These are phyloP conservation scores for Ensete glaucum DNA, from an alignment of 176 grass and related monocot genomes.

Conservation along the genomic window DNA sequence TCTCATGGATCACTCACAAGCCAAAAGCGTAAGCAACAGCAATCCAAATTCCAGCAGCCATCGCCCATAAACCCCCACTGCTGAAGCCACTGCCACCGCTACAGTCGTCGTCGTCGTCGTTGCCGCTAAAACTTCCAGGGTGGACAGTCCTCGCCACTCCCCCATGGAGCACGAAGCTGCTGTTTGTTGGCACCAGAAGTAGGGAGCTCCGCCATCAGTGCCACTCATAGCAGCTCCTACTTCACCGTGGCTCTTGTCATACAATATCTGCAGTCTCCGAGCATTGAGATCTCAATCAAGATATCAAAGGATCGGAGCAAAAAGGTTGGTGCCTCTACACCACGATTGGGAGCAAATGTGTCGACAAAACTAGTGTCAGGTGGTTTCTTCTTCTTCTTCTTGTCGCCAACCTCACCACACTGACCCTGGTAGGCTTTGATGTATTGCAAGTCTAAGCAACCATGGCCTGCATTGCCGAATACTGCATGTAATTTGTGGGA, in stretches of 20 bases:
- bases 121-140: conserved; percentile 81
- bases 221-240: conserved; percentile 60
- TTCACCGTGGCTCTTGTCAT: conserved; percentile 72
- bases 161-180: conserved; percentile 61
- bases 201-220: conserved; percentile 40
- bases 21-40: conserved; percentile 4
- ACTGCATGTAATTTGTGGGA: conserved; percentile 55
- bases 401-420: conserved; percentile 41
- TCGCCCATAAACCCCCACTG: neutral
- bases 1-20: conserved; percentile 23
- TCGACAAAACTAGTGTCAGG: conserved; percentile 45
- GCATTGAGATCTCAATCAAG: conserved; percentile 41
- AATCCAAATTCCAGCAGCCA: conserved; percentile 23
- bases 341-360: conserved; percentile 67
- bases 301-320: conserved; percentile 66
- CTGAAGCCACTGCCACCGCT: conserved; percentile 19
- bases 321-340: conserved; percentile 52
- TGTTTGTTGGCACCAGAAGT: conserved; percentile 73
- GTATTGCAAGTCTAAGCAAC: conserved; percentile 84
- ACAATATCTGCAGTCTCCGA: conserved; percentile 42
- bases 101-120: conserved; percentile 47
- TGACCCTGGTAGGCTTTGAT: conserved; percentile 81
- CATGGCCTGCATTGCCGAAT: conserved; percentile 60
- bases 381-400: conserved; percentile 51
- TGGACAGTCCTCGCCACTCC: conserved; percentile 52